Percentiles rank a stretch among this genome's conserved stretches.
Evolutionary conservation across 1,139 yeast species (phyloP).

Genomic region (Groenewaldozyma sp.): DNA sequence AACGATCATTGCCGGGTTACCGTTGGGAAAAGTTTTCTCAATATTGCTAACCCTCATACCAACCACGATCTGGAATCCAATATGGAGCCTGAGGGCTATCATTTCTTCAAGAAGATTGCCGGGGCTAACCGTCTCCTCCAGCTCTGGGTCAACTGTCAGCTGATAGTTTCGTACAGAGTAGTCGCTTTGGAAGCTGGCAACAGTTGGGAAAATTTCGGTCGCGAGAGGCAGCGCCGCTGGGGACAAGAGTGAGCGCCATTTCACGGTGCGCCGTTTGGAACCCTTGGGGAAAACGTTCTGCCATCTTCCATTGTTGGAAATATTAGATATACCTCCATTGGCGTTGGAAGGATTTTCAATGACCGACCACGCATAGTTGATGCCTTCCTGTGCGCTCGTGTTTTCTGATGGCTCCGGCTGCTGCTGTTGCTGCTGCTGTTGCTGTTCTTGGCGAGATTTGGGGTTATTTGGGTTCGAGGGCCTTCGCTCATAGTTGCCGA

Average conservation of each 20-base stretch:
- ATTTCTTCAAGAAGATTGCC: constrained; percentile 71
- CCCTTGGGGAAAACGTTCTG: constrained; percentile 73
- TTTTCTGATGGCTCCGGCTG: not conserved
- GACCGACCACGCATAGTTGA: constrained; percentile 23
- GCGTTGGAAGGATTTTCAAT: constrained; percentile 25
- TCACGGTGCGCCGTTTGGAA: constrained; percentile 56
- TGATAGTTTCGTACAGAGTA: constrained; percentile 51
- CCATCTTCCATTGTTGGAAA: constrained; percentile 59
- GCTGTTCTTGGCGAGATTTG: not conserved
- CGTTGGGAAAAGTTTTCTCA: constrained; percentile 58
- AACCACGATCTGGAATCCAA: constrained; percentile 85
- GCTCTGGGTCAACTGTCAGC: constrained; percentile 48
- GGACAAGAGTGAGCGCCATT: constrained; percentile 87
- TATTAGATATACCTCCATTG: constrained; percentile 17
- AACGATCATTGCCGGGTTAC: constrained; percentile 36
- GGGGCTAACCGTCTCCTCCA: constrained; percentile 43
- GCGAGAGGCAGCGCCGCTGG: constrained; percentile 90
- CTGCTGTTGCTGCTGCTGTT: constrained; percentile 1
- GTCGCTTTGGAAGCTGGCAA: constrained; percentile 43
- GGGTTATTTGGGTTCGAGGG: not conserved
- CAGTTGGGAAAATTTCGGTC: constrained; percentile 65
- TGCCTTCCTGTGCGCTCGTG: constrained; percentile 6
- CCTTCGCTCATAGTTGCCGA: not conserved
- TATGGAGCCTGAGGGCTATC: constrained; percentile 70
- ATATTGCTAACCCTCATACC: constrained; percentile 57